Evolutionary conservation across 2,329 filamentous ascomycete genomes (phyloP).

Genomic region (Pochonia chlamydosporia): DNA sequence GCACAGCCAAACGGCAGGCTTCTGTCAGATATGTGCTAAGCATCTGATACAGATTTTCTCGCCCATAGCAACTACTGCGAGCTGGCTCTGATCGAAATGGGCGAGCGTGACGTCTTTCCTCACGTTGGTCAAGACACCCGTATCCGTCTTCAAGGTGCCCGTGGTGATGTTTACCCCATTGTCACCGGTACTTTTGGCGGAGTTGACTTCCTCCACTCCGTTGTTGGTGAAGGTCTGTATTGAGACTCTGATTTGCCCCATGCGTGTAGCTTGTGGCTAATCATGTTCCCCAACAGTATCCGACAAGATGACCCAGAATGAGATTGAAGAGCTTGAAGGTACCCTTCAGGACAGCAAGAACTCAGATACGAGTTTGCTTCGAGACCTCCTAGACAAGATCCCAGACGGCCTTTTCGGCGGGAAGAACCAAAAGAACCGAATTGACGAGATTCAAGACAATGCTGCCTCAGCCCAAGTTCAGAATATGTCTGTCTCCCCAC

Average conservation of each 20-base stretch:
- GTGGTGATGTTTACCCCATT: conserved; percentile 66
- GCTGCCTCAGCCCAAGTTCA: conserved; percentile 70
- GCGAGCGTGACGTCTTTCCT: conserved; percentile 75
- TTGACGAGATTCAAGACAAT: conserved; percentile 74
- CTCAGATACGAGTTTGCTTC: conserved; percentile 67
- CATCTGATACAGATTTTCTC: conserved; percentile 73
- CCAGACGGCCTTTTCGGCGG: conserved; percentile 75
- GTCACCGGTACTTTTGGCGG: conserved; percentile 92
- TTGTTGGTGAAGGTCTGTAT: conserved; percentile 57
- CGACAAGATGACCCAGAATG: conserved; percentile 86
- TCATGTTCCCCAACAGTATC: conserved; percentile 47
- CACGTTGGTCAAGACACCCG: conserved; percentile 75
- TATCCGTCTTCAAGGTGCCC: conserved; percentile 63
- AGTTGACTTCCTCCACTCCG: conserved; percentile 89
- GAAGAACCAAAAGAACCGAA: conserved; percentile 66
- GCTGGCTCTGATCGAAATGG: conserved; percentile 80
- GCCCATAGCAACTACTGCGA: conserved; percentile 94
- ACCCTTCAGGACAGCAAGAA: conserved; percentile 62
- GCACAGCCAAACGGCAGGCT: too few species aligned
- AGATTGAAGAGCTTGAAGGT: conserved; percentile 84
- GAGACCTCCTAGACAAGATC: conserved; percentile 74
- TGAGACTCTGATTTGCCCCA: not conserved
- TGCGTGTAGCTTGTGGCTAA: not conserved
- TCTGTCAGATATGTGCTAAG: too few species aligned
- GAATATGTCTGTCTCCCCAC: conserved; percentile 67